phyloP scores from a whole-genome alignment of 2,329 filamentous ascomycete genomes.

The Colletotrichum lentis region DNA sequence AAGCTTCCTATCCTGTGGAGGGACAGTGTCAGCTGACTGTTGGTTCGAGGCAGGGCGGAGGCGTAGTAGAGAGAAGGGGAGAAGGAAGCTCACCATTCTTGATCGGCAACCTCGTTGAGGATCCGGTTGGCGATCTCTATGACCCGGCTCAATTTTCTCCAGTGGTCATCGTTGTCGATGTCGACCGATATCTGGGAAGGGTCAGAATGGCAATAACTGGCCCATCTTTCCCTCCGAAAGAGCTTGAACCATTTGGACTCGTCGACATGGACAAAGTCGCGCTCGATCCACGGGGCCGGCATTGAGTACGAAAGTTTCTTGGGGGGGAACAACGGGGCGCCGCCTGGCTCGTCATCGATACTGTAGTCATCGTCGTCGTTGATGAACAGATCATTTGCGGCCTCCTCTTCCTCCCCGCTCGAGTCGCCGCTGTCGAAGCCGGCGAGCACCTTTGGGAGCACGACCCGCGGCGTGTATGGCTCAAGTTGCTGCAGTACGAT shows the following conservation, averaged over 20 bases:
- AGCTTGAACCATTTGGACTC: constrained; percentile 22
- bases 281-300: background rate
- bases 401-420: background rate
- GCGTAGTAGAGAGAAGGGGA: no score
- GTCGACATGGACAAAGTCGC: constrained; percentile 17
- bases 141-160: background rate
- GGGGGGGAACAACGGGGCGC: background rate
- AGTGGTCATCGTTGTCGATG: constrained; percentile 8
- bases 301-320: no score
- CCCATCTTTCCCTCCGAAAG: constrained; percentile 18
- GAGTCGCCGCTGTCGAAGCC: background rate
- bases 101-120: background rate
- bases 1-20: constrained; percentile 1
- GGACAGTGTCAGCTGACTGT: background rate
- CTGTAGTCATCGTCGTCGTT: background rate
- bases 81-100: constrained; percentile 6
- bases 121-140: constrained; percentile 27
- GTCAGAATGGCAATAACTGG: background rate
- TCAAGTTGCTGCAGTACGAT: constrained; percentile 2
- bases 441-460: background rate
- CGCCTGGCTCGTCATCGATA: background rate
- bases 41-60: background rate
- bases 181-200: background rate
- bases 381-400: background rate
- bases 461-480: constrained; percentile 5